phyloP scores from a whole-genome alignment of 2,329 filamentous ascomycete species.

The Akanthomyces dipterigenus region DNA sequence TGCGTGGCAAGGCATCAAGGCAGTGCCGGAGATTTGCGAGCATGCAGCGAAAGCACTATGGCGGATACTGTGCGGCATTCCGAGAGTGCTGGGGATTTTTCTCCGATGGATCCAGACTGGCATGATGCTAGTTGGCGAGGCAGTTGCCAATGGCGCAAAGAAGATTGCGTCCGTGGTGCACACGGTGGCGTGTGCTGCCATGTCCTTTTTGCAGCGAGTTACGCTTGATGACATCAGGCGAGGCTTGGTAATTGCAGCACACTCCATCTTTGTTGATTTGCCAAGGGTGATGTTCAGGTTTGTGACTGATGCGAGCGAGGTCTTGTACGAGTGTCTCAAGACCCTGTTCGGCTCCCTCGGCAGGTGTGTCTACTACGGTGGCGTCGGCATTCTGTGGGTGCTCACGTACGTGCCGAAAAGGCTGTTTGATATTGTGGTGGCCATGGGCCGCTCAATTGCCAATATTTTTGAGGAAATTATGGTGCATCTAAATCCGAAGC shows the following conservation, averaged over 20 bases:
- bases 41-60: conserved; percentile 15
- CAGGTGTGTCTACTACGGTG: conserved; percentile 21
- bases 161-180: conserved; percentile 28
- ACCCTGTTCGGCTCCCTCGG: conserved; percentile 26
- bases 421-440: conserved; percentile 25
- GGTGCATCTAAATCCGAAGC: conserved; percentile 32
- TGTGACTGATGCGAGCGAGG: conserved; percentile 18
- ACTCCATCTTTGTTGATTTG: conserved; percentile 26
- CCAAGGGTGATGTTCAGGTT: conserved; percentile 23
- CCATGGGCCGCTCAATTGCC: conserved; percentile 23
- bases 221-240: conserved; percentile 34
- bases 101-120: conserved; percentile 25
- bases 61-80: conserved; percentile 18
- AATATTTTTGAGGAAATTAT: conserved; percentile 29
- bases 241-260: conserved; percentile 25
- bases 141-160: conserved; percentile 20
- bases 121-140: conserved; percentile 20
- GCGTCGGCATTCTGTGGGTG: conserved; percentile 21
- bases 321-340: conserved; percentile 22
- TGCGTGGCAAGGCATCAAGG: conserved; percentile 15
- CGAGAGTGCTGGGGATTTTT: conserved; percentile 20
- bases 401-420: conserved; percentile 27
- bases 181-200: conserved; percentile 26
- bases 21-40: conserved; percentile 17
- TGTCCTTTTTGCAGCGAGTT: conserved; percentile 28